Evolutionary conservation across 2,329 filamentous ascomycete species (phyloP).

Genomic region (Arthrobotrys megalospora): DNA sequence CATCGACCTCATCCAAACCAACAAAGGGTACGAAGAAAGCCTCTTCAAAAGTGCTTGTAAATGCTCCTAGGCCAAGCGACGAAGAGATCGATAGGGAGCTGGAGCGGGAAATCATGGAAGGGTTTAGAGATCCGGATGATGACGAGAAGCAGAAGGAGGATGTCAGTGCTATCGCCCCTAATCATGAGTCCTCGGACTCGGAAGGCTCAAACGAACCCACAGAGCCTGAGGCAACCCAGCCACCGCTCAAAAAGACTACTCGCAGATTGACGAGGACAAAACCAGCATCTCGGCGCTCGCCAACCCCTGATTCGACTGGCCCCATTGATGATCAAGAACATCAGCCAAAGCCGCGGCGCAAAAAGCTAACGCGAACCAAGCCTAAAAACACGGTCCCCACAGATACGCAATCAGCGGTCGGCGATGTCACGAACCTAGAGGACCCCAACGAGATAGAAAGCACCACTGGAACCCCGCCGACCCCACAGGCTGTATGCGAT

Average conservation of each 20-base stretch:
- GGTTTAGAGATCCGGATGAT: conserved; percentile 65
- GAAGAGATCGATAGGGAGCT: conserved; percentile 78
- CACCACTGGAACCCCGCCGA: neutral
- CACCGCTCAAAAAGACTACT: conserved; percentile 71
- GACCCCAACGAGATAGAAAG: neutral
- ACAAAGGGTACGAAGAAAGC: conserved; percentile 16
- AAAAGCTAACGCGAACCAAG: conserved; percentile 26
- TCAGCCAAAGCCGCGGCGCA: conserved; percentile 19
- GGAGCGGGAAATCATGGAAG: conserved; percentile 76
- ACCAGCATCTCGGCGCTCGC: conserved; percentile 10
- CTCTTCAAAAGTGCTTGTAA: conserved; percentile 3
- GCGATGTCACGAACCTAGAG: neutral
- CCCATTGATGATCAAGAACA: conserved; percentile 53
- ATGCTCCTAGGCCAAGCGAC: conserved; percentile 68
- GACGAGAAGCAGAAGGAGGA: conserved; percentile 71
- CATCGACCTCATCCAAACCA: conserved; percentile 68
- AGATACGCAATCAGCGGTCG: neutral
- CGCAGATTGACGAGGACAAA: conserved; percentile 70
- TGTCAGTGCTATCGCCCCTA: conserved; percentile 65
- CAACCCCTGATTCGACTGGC: conserved; percentile 62
- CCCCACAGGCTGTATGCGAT: neutral
- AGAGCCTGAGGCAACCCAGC: conserved; percentile 67
- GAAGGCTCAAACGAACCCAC: conserved; percentile 61
- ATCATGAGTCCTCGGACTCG: conserved; percentile 64
- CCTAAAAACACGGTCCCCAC: neutral